phyloP scores from a whole-genome alignment of 306 rosid species.

The Castanea crenata region DNA sequence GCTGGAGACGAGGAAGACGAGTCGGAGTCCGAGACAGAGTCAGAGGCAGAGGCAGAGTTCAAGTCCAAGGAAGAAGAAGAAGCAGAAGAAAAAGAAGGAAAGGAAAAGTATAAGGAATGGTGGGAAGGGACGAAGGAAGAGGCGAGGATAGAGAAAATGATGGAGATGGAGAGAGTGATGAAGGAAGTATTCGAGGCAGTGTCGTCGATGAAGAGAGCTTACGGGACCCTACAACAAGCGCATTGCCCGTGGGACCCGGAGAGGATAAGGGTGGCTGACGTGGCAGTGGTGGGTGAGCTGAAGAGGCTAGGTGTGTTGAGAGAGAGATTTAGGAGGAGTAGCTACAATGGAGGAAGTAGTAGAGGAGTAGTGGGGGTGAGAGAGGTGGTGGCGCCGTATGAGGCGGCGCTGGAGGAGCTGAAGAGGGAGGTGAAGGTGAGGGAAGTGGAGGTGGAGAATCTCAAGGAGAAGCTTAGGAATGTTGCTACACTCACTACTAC shows the following conservation, averaged over 20 bases:
- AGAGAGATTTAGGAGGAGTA: constrained; percentile 63
- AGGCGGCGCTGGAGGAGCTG: constrained; percentile 86
- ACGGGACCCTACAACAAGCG: constrained; percentile 69
- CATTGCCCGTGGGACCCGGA: constrained; percentile 95
- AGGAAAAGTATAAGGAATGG: constrained; percentile 18
- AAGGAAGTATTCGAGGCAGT: constrained; percentile 78
- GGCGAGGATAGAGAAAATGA: constrained; percentile 31
- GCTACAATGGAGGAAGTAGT: not conserved
- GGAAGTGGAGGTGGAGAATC: constrained; percentile 70
- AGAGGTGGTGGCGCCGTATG: constrained; percentile 95
- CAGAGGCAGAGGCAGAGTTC: constrained; percentile 1
- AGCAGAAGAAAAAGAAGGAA: constrained; percentile 11
- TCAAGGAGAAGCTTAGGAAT: constrained; percentile 78
- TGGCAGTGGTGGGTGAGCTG: constrained; percentile 78
- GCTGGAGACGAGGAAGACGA: constrained; percentile 26
- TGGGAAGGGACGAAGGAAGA: constrained; percentile 34
- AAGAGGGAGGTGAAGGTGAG: constrained; percentile 76
- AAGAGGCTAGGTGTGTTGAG: constrained; percentile 68
- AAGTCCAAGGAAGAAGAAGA: constrained; percentile 1
- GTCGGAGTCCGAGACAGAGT: constrained; percentile 41
- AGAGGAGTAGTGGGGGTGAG: constrained; percentile 39
- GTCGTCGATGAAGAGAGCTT: constrained; percentile 78
- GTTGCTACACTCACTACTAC: constrained; percentile 7
- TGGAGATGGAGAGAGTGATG: constrained; percentile 72
- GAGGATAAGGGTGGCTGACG: constrained; percentile 78